Percentiles rank a stretch among this genome's conserved stretches.
phyloP scores from a whole-genome alignment of 805 yeast species.

The Yamadazyma philogaea region DNA sequence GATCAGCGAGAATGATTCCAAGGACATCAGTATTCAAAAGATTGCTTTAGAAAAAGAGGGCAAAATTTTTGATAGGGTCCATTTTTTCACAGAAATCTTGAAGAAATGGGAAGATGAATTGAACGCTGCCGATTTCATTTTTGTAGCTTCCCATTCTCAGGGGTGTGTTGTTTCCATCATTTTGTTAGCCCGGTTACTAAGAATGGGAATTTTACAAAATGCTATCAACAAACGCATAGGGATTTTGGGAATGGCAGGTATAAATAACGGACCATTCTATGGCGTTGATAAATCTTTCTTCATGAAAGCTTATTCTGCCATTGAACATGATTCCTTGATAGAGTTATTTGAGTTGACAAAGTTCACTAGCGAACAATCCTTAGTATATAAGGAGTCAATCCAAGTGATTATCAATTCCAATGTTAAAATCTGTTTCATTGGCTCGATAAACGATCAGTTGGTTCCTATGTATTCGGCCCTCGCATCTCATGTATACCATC shows the following conservation, averaged over 20 bases:
- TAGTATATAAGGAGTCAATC: conserved; percentile 65
- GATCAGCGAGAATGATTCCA: conserved; percentile 29
- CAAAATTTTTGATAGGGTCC: conserved; percentile 79
- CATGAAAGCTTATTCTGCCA: conserved; percentile 83
- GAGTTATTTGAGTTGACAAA: conserved; percentile 89
- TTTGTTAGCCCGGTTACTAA: conserved; percentile 68
- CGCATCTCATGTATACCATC: conserved; percentile 80
- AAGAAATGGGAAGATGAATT: conserved; percentile 62
- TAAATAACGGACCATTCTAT: conserved; percentile 89
- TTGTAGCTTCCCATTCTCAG: conserved; percentile 92
- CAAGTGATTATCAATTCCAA: conserved; percentile 63
- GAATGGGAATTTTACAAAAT: conserved; percentile 45
- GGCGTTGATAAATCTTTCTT: conserved; percentile 83
- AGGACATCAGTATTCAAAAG: conserved; percentile 61
- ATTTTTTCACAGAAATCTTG: conserved; percentile 70
- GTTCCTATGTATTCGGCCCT: conserved; percentile 90
- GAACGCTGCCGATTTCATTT: conserved; percentile 75
- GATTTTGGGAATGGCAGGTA: conserved; percentile 91
- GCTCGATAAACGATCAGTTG: conserved; percentile 89
- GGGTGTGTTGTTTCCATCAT: conserved; percentile 91
- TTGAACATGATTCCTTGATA: conserved; percentile 80
- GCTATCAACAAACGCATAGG: conserved; percentile 53
- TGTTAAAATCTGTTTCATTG: conserved; percentile 77
- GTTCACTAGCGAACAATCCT: conserved; percentile 66
- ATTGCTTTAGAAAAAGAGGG: conserved; percentile 95